phyloP scores from a whole-genome alignment of 208 protist genomes.

The Wallacemonas rigidus region DNA sequence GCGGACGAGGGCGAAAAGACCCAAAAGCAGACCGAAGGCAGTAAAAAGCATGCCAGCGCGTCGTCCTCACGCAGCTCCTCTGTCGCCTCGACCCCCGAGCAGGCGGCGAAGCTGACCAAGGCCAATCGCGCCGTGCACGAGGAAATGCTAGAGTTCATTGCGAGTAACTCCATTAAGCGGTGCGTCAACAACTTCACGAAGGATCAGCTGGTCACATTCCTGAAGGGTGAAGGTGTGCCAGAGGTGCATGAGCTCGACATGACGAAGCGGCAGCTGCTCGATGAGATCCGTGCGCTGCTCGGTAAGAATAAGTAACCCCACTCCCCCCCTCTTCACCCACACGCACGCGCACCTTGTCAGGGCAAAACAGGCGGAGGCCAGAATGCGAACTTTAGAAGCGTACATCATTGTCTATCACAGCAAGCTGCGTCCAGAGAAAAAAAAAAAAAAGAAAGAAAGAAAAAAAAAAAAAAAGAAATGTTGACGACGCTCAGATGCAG shows the following conservation, averaged over 20 bases:
- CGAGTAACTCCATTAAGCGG: slow-evolving; percentile 46
- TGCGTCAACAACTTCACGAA: slow-evolving; percentile 35
- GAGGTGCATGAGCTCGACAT: slow-evolving; percentile 17
- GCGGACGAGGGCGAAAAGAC: not conserved
- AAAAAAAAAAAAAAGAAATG: slow-evolving; percentile 21
- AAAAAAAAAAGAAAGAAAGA: slow-evolving; percentile 14
- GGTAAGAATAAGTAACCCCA: slow-evolving; percentile 14
- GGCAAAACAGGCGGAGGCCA: not conserved
- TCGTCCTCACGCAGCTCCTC: slow-evolving; percentile 19
- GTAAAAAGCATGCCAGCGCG: not conserved
- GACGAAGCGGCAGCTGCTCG: slow-evolving; percentile 62
- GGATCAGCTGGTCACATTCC: slow-evolving; percentile 38
- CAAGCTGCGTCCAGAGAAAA: not conserved
- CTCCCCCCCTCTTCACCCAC: not conserved
- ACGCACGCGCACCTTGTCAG: not conserved
- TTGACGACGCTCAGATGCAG: not conserved
- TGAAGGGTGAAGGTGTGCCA: slow-evolving; percentile 38
- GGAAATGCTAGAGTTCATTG: slow-evolving; percentile 51
- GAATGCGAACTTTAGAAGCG: no score
- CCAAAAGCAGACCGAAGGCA: slow-evolving; percentile 6
- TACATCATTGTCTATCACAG: no score
- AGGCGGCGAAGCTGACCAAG: slow-evolving; percentile 13
- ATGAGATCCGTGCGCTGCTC: slow-evolving; percentile 45
- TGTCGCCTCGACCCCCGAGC: slow-evolving; percentile 9
- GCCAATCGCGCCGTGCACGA: slow-evolving; percentile 30